These are phyloP conservation scores for Perkinsus chesapeaki DNA, from an alignment of 169 alveolate genomes.

Conservation along the genomic window DNA sequence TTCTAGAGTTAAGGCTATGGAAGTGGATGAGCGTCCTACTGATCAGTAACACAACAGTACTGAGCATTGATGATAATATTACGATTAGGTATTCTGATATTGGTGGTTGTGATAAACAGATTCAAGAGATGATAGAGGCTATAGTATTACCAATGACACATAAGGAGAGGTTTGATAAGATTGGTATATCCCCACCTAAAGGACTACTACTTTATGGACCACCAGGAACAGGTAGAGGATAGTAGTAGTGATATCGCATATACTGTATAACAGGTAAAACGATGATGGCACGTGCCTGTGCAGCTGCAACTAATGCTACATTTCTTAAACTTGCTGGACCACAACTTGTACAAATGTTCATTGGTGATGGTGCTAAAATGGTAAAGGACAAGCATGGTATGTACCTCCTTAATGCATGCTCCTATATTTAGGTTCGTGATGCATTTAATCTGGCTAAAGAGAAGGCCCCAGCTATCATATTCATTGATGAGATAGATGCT, in stretches of 20 bases:
- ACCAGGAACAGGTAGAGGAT: constrained; percentile 97
- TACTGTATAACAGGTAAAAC: constrained; percentile 60
- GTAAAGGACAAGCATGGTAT: constrained; percentile 31
- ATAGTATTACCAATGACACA: constrained; percentile 97
- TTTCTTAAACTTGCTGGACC: constrained; percentile 98
- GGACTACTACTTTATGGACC: constrained; percentile 99
- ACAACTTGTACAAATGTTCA: constrained; percentile 97
- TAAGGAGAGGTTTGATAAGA: constrained; percentile 93
- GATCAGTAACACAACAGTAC: constrained; percentile 72
- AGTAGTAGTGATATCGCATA: constrained; percentile 66
- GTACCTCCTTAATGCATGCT: neutral
- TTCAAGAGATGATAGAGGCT: constrained; percentile 98
- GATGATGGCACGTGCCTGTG: constrained; percentile 89
- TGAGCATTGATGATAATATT: neutral
- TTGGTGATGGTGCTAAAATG: constrained; percentile 99
- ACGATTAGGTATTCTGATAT: constrained; percentile 82
- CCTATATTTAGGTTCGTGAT: constrained; percentile 67
- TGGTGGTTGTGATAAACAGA: constrained; percentile 97
- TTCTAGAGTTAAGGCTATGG: constrained; percentile 98
- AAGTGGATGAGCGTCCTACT: constrained; percentile 97
- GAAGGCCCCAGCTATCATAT: constrained; percentile 98
- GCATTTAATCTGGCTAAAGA: constrained; percentile 97
- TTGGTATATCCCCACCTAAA: constrained; percentile 98
- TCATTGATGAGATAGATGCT: constrained; percentile 97
- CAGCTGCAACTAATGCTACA: constrained; percentile 94